Evolutionary conservation across 176 grass and related monocot genomes (phyloP), one percentile per base, ranked within the genome.

Genomic region (Tuctoria greenei): DNA sequence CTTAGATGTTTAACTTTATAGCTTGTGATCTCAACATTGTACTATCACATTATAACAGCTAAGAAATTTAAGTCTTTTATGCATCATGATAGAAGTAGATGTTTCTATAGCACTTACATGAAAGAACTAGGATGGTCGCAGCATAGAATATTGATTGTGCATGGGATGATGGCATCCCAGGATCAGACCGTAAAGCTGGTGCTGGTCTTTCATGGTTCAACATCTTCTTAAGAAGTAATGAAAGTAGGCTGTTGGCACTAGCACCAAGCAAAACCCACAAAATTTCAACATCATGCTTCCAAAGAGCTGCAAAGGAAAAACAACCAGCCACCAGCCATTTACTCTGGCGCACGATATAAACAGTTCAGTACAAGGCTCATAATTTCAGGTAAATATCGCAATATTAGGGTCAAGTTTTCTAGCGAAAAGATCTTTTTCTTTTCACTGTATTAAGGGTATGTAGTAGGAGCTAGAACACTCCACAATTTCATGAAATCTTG

Each of bases 161-260:
- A 82, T 95, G 95, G 5, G 95, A 90, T 10, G 95, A 99, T 61
- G 89, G 95, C 95, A 99, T 95, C 80, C 91, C 95, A 76, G 91
- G 95, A 84, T 92, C 95, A 56, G 91, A 92, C 73, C 77, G 82
- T 73, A 95, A 51, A 74, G 82, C 89, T 31, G 89, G 54, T 0
- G 68, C 39, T 41, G 95, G 91, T 13, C 89, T 95, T 86, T 93
- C 84, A 66, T 95, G 91, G 72, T 95, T 95, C 17, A 99, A 42
- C 79, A 85, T 43, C 87, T 39, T 68, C 51, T 99, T 99, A 72
- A 99, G 82, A 69, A 65, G 17, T 13, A 61, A 1, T 4, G 91
- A 99, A 44, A 99, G 59, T 56, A 55, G 4, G 58, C 69, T 51
- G 84, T 99, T 99, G 62, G 73, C 5, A 62, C 83, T 65, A 6